Evolutionary conservation across 2,329 filamentous ascomycete genomes (phyloP).

Genomic region (Beauveria sp.): DNA sequence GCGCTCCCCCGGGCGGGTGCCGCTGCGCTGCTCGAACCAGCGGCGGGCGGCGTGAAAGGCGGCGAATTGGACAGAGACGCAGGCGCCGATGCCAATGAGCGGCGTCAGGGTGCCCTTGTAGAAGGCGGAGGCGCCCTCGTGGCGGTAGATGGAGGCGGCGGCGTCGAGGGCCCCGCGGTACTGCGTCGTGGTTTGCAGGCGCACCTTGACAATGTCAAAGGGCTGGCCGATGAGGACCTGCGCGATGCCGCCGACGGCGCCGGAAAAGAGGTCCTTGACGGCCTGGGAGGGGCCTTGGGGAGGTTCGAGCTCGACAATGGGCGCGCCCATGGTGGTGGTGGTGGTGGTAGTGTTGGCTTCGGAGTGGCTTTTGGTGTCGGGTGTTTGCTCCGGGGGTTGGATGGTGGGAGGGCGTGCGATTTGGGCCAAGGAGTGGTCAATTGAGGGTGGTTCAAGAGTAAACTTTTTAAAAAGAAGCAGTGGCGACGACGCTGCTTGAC

Average conservation of each 20-base stretch:
- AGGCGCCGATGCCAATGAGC: constrained; percentile 90
- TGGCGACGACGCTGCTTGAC: too few relatives aligned
- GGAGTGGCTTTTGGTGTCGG: neutral
- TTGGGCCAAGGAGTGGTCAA: too few relatives aligned
- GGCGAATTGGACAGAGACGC: constrained; percentile 96
- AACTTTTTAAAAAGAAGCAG: too few relatives aligned
- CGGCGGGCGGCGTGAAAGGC: constrained; percentile 91
- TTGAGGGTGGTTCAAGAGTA: too few relatives aligned
- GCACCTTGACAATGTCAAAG: constrained; percentile 94
- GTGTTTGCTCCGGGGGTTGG: too few relatives aligned
- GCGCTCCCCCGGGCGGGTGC: constrained; percentile 43
- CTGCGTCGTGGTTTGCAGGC: constrained; percentile 78
- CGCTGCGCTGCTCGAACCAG: constrained; percentile 71
- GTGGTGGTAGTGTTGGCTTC: neutral
- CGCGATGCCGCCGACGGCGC: constrained; percentile 83
- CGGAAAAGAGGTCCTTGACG: constrained; percentile 83
- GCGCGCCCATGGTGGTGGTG: constrained; percentile 30
- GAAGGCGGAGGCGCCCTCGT: constrained; percentile 85
- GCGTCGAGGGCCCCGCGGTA: constrained; percentile 76
- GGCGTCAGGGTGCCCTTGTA: constrained; percentile 98
- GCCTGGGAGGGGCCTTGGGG: constrained; percentile 45
- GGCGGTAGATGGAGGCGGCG: constrained; percentile 74
- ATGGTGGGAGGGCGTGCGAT: neutral
- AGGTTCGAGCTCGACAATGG: constrained; percentile 27
- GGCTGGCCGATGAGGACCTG: constrained; percentile 82